Evolutionary conservation across 2,329 filamentous ascomycete species (phyloP).

Genomic region (Pseudogymnoascus sp.): DNA sequence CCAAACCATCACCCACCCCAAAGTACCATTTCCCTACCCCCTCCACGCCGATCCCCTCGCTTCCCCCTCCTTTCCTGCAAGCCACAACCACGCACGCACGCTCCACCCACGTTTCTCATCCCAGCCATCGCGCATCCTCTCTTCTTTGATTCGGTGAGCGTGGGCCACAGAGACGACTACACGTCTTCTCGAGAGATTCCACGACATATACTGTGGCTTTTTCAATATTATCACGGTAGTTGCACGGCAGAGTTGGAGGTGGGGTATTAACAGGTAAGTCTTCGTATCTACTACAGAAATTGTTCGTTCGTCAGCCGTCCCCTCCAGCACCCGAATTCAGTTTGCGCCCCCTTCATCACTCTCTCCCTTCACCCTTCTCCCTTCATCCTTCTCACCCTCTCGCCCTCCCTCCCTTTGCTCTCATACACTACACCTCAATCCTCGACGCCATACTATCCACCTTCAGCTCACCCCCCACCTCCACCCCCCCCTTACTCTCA

Average conservation of each 20-base stretch:
- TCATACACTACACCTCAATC: neutral
- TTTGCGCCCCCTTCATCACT: conserved; percentile 29
- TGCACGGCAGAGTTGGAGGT: neutral
- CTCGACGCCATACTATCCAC: conserved; percentile 45
- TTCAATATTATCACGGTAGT: neutral
- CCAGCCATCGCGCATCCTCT: neutral
- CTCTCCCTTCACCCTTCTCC: conserved; percentile 46
- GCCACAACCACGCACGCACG: neutral
- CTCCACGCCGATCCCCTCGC: neutral
- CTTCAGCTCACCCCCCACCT: conserved; percentile 48
- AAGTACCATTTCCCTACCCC: neutral
- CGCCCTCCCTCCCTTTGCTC: conserved; percentile 40
- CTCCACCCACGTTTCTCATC: neutral
- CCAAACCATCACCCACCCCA: neutral
- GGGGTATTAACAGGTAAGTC: neutral
- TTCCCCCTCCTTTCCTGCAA: neutral
- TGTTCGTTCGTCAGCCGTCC: neutral
- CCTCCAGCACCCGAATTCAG: no score
- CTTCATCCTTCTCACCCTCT: conserved; percentile 50
- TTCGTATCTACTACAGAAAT: neutral
- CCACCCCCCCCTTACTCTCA: neutral
- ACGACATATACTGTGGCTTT: neutral
- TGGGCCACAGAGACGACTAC: neutral
- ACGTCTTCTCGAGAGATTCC: neutral
- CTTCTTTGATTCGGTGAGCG: neutral